Evolutionary conservation across 331 rosid genomes (phyloP).

Genomic region (Pyrus hybrid): DNA sequence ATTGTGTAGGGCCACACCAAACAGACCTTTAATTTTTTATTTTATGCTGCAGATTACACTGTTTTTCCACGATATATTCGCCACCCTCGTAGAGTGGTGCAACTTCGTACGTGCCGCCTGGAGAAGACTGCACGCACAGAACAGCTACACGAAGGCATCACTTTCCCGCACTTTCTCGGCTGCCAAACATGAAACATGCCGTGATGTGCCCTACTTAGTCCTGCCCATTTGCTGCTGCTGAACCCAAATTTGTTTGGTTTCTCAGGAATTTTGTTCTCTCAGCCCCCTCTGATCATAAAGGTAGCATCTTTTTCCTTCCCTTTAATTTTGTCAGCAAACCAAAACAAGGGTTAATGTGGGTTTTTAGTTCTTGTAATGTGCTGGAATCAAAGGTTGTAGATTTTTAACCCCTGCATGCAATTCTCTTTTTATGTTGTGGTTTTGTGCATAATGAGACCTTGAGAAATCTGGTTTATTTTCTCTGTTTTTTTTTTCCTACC

Average conservation of each 20-base stretch:
- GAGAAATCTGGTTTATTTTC: too few species aligned
- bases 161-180: conserved; percentile 9
- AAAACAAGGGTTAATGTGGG: not conserved
- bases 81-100: not conserved
- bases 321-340: not conserved
- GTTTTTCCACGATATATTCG: not conserved
- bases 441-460: not conserved
- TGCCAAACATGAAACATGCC: not conserved
- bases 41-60: not conserved
- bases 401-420: not conserved
- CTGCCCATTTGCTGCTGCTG: not conserved
- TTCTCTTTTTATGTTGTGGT: not conserved
- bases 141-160: not conserved
- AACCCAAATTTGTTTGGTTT: not conserved
- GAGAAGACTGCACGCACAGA: not conserved
- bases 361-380: not conserved
- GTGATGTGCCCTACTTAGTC: not conserved
- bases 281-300: not conserved
- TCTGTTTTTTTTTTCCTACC: too few species aligned
- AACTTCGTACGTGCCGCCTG: not conserved
- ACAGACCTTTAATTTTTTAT: not conserved
- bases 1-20: not conserved
- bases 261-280: not conserved
- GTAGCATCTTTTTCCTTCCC: not conserved
- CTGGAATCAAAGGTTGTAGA: not conserved